A percentile compares a stretch with the other conserved stretches of the same genome.
Evolutionary conservation across 1,284 basidiomycete genomes (phyloP).

Genomic region (Ustilago xerochloae): DNA sequence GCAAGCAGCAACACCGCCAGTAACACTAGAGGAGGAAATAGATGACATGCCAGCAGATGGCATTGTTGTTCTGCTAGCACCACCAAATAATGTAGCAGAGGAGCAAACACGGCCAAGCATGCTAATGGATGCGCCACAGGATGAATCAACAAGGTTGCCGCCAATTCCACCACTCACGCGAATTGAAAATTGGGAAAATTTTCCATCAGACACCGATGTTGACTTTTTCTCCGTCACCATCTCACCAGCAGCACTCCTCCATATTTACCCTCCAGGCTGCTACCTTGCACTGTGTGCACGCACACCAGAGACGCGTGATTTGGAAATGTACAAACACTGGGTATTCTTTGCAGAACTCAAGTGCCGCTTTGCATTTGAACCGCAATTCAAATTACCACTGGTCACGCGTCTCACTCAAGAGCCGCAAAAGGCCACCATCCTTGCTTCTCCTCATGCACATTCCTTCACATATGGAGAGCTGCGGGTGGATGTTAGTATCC

Average conservation of each 20-base stretch:
- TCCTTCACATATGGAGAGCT: constrained; percentile 2
- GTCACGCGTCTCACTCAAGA: neutral
- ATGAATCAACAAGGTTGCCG: neutral
- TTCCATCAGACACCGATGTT: neutral
- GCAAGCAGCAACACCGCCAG: neutral
- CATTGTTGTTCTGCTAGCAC: neutral
- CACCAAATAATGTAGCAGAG: neutral
- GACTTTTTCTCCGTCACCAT: constrained; percentile 10
- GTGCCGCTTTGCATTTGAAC: neutral
- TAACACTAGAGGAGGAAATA: neutral
- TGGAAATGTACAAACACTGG: constrained; percentile 4
- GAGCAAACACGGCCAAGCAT: neutral
- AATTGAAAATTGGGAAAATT: neutral
- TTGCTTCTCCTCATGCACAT: neutral
- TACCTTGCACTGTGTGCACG: neutral
- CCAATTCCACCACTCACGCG: neutral
- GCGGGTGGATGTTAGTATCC: neutral
- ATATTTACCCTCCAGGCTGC: constrained; percentile 2
- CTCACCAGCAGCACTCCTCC: neutral
- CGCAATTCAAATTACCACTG: neutral
- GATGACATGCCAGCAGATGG: constrained; percentile 4
- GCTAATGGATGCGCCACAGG: neutral
- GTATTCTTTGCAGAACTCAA: constrained; percentile 16
- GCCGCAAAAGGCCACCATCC: neutral
- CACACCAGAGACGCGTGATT: neutral